Evolutionary conservation across 2,329 filamentous ascomycete species (phyloP), one percentile per base, ranked within the genome.

Genomic region (Zalaria obscura): DNA sequence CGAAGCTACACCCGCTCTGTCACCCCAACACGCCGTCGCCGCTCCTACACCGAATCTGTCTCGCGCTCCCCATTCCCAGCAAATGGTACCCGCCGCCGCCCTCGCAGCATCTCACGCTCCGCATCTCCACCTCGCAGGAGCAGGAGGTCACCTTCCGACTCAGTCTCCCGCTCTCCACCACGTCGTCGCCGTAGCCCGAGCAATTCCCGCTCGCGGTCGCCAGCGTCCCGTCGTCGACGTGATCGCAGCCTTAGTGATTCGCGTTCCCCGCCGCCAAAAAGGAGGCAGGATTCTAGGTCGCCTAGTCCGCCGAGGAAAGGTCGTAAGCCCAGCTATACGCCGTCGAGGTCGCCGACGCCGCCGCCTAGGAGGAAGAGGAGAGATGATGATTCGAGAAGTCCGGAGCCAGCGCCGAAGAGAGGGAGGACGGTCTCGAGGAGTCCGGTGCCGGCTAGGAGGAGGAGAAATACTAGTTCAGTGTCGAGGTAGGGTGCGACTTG

Each of bases 1-100:
- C 47, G 50, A 7, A 45, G 48, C 18, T 38, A 45, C 28, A 51
- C 55, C n/a, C 51, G 50, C 32, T 59, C 57, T 18, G 55, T 35
- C 11, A 46, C 54, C 31, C 55, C 54, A 18, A 53, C 47, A 6
- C 46, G 45, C 31, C 48, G 51, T n/a, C 47, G 47, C 7, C 48
- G 47, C 11, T 41, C 39, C 5, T 25, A 40, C 25, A 44, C 45
- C 2, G 32, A 38, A 26, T 42, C 45, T 7, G 25, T 42, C 38
- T 47, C 45, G 1, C 40, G 42, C 32, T 47, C 45, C 27, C 45
- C 42, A 9, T 40, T 40, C 3, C 38, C 9, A 26, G 34, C 9
- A 18, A 18, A 18, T 34, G 35, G n/a, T 4, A n/a, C 32, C 25
- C 26, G 45, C 27, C 38, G 44, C 27, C 38, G 35, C 7, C 44